Percentiles rank a stretch among this genome's conserved stretches.
Evolutionary conservation across 176 grass and related monocot genomes (phyloP).

Genomic region (Chloris gayana): DNA sequence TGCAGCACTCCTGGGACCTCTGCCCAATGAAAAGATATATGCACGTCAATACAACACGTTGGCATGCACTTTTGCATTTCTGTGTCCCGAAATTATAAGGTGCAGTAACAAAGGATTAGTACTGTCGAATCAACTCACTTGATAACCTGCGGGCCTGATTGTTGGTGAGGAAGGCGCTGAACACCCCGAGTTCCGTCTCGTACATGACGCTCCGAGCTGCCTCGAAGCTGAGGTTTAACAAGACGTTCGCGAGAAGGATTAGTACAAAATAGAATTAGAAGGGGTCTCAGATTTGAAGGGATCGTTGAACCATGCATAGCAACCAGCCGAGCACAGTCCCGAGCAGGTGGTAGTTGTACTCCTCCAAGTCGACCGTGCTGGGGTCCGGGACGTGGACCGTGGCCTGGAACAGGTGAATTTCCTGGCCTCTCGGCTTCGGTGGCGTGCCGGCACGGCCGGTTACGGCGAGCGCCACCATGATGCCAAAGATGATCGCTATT

Average conservation of each 20-base stretch:
- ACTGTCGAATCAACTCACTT: constrained; percentile 29
- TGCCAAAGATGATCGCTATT: background rate
- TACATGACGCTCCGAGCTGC: constrained; percentile 44
- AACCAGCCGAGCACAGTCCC: constrained; percentile 38
- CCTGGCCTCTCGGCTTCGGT: constrained; percentile 12
- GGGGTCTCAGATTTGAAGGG: background rate
- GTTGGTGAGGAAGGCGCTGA: constrained; percentile 49
- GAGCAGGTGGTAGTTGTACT: constrained; percentile 49
- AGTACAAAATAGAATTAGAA: background rate
- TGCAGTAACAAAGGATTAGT: background rate
- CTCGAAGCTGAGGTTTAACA: constrained; percentile 7
- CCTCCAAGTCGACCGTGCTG: background rate
- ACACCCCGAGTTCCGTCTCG: constrained; percentile 14
- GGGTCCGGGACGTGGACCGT: constrained; percentile 13
- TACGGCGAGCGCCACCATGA: constrained; percentile 22
- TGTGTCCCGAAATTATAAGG: background rate
- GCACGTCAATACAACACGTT: background rate
- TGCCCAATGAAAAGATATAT: background rate
- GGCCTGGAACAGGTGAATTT: constrained; percentile 43
- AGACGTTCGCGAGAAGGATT: background rate
- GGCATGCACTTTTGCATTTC: background rate
- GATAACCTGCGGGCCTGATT: constrained; percentile 45
- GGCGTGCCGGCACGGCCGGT: background rate
- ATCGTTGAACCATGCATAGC: background rate
- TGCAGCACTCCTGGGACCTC: constrained; percentile 40